Conservation (phyloP, 441 rosid genomes). For the Capsella rubella region DNA sequence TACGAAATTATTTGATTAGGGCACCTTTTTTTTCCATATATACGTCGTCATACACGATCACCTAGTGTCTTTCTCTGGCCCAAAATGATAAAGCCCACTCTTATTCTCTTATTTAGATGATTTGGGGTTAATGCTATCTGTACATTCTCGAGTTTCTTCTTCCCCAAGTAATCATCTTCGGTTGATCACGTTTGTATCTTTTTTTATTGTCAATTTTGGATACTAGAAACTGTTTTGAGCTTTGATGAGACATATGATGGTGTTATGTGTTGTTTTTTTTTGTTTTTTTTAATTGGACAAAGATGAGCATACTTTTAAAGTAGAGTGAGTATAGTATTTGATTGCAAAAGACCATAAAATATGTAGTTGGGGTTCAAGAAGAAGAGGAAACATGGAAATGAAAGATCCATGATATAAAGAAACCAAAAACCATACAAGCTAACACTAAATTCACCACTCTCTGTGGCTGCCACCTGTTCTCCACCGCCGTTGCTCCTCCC, state of each 20-base stretch:
- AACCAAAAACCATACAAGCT: slow-evolving; percentile 80
- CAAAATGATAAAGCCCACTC: background rate
- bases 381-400: slow-evolving; percentile 58
- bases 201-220: too few species aligned
- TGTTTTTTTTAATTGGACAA: too few species aligned
- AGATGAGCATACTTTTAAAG: background rate
- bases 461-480: slow-evolving; percentile 62
- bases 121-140: too few species aligned
- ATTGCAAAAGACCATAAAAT: background rate
- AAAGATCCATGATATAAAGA: slow-evolving; percentile 74
- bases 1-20: too few species aligned
- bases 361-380: slow-evolving; percentile 10
- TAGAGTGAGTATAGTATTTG: background rate
- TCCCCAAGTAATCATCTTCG: too few species aligned
- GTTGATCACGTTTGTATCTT: too few species aligned
- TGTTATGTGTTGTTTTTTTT: background rate
- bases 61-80: background rate
- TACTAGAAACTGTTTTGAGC: too few species aligned
- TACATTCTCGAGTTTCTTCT: too few species aligned
- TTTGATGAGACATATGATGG: background rate
- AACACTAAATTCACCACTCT: slow-evolving; percentile 70
- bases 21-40: too few species aligned
- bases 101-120: too few species aligned
- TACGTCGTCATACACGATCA: too few species aligned
- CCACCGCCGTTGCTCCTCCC: slow-evolving; percentile 33